These are phyloP conservation scores for Pythium phragmiticola DNA, from an alignment of 352 stramenopile species.

Conservation along the genomic window DNA sequence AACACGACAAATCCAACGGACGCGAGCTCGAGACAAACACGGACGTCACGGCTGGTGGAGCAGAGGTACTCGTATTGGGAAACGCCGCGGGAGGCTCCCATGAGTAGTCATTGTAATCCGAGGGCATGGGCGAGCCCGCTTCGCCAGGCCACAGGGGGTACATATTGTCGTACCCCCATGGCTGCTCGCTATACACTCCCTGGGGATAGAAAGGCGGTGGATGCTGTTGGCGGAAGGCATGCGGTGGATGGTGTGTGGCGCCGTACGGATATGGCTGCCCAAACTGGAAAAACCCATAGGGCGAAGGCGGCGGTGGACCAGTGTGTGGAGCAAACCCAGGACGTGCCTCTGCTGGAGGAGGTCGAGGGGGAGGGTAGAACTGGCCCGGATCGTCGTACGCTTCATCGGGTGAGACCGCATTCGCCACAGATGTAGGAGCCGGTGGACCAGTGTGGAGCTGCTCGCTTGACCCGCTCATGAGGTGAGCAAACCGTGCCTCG, in stretches of 20 bases:
- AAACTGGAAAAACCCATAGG: slow-evolving; percentile 30
- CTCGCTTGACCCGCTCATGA: slow-evolving; percentile 55
- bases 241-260: neutral
- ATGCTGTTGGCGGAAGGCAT: slow-evolving; percentile 1
- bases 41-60: slow-evolving; percentile 16
- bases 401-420: slow-evolving; percentile 3
- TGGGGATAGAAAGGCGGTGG: slow-evolving; percentile 16
- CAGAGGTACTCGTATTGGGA: neutral
- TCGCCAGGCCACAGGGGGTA: slow-evolving; percentile 11
- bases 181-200: neutral
- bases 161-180: slow-evolving; percentile 18
- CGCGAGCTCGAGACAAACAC: slow-evolving; percentile 52
- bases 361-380: neutral
- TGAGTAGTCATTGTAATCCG: slow-evolving; percentile 8
- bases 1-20: slow-evolving; percentile 43
- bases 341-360: neutral
- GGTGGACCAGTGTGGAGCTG: neutral
- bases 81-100: slow-evolving; percentile 2
- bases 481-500: slow-evolving; percentile 74
- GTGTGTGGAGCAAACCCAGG: slow-evolving; percentile 5
- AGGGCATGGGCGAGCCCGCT: slow-evolving; percentile 6
- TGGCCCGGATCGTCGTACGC: neutral
- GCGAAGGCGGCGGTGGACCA: neutral
- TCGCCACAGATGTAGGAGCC: neutral
- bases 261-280: slow-evolving; percentile 24